phyloP scores from a whole-genome alignment of 805 yeast genomes.

The Candida chauliodis region DNA sequence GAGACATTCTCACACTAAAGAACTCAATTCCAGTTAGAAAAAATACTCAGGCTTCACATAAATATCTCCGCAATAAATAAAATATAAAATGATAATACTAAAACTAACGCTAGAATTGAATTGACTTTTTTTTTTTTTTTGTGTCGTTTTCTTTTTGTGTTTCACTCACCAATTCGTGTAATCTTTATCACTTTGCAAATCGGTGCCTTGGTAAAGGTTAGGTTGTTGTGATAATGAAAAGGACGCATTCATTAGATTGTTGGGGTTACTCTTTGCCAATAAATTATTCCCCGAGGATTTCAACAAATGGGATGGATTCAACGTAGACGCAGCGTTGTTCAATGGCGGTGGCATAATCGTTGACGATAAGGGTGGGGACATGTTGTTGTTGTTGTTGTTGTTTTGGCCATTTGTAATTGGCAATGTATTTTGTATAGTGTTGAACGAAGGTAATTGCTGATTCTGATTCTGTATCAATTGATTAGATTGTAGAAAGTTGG shows the following conservation, averaged over 20 bases:
- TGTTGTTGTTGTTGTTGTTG: constrained; percentile 1
- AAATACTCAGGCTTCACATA: too few species aligned
- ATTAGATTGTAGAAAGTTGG: constrained; percentile 14
- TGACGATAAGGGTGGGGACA: constrained; percentile 4
- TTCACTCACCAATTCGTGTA: constrained; percentile 5
- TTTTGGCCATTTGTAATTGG: constrained; percentile 22
- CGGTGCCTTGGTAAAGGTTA: neutral
- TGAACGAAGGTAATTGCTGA: constrained; percentile 35
- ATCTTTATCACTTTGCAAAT: constrained; percentile 6
- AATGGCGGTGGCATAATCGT: constrained; percentile 9
- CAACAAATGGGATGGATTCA: constrained; percentile 25
- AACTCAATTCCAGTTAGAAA: too few species aligned
- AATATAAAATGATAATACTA: too few species aligned
- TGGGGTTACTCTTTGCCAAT: neutral
- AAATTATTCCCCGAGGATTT: constrained; percentile 12
- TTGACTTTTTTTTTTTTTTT: too few species aligned
- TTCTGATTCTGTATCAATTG: constrained; percentile 25
- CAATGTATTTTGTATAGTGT: constrained; percentile 30
- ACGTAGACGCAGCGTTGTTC: constrained; percentile 16
- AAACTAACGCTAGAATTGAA: too few species aligned
- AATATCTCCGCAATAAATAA: too few species aligned
- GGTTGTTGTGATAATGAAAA: constrained; percentile 3
- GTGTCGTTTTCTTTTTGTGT: too few species aligned
- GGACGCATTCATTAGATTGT: neutral
- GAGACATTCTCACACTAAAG: too few species aligned